Evolutionary conservation across 106 monocot species (phyloP).

Genomic region (Xerophyta viscosa): DNA sequence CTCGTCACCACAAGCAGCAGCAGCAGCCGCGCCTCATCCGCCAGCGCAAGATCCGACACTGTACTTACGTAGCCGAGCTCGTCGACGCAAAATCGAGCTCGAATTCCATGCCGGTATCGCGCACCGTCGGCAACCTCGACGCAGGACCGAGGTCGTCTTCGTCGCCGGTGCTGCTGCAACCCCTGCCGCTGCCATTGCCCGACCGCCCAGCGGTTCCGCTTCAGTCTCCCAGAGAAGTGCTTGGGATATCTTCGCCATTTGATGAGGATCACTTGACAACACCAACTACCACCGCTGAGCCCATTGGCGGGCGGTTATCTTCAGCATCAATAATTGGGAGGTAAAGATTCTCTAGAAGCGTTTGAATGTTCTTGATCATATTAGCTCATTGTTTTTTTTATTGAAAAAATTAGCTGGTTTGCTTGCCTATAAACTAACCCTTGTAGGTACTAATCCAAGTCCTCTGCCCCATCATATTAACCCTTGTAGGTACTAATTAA

Average conservation of each 20-base stretch:
- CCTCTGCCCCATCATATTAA: no score
- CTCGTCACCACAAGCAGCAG: background rate
- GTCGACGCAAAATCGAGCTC: background rate
- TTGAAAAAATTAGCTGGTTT: no score
- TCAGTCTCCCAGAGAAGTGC: background rate
- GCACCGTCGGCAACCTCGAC: constrained; percentile 23
- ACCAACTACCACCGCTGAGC: constrained; percentile 7
- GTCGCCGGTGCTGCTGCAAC: constrained; percentile 21
- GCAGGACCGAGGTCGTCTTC: constrained; percentile 29
- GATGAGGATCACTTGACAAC: background rate
- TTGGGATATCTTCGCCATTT: background rate
- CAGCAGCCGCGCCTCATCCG: constrained; percentile 29
- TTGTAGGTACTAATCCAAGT: no score
- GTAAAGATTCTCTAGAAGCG: no score
- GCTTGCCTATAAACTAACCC: no score
- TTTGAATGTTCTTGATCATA: no score
- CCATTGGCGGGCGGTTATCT: constrained; percentile 13
- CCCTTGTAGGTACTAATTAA: no score
- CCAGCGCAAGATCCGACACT: constrained; percentile 30
- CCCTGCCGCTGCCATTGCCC: constrained; percentile 47
- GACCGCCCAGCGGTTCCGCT: background rate
- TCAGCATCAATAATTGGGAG: constrained; percentile 9
- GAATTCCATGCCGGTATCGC: constrained; percentile 21
- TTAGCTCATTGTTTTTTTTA: no score
- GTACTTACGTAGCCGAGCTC: constrained; percentile 5